These are phyloP conservation scores for Metschnikowia lochheadii DNA, from an alignment of 805 yeast genomes.

Conservation along the genomic window DNA sequence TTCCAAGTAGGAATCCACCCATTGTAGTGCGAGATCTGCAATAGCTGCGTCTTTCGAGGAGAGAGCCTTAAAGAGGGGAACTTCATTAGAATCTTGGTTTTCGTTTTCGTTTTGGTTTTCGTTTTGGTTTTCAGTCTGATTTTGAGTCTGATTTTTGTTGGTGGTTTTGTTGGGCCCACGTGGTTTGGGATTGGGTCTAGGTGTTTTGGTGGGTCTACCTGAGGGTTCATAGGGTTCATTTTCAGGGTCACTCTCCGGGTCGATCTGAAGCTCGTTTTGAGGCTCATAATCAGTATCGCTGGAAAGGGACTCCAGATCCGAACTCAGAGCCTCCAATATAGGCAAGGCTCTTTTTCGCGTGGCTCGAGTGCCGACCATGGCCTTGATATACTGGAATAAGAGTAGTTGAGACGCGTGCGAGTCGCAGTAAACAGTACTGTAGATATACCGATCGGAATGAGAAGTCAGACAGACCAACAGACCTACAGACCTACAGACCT, in stretches of 20 bases:
- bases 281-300: conserved; percentile 1
- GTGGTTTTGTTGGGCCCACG: not conserved
- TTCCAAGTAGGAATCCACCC: conserved; percentile 32
- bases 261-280: not conserved
- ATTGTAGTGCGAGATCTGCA: conserved; percentile 36
- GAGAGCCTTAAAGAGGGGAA: conserved; percentile 27
- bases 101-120: not conserved
- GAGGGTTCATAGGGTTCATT: too few relatives aligned
- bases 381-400: not conserved
- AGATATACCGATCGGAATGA: too few relatives aligned
- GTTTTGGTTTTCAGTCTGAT: not conserved
- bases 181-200: not conserved
- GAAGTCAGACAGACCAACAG: too few relatives aligned
- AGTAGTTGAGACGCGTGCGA: conserved; percentile 3
- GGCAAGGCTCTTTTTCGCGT: conserved; percentile 1
- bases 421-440: not conserved
- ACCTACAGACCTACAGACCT: too few relatives aligned
- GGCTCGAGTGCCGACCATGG: not conserved
- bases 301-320: not conserved
- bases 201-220: not conserved
- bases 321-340: not conserved
- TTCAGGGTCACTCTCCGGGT: too few relatives aligned
- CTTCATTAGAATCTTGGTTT: conserved; percentile 17
- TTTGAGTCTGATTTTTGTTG: not conserved
- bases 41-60: conserved; percentile 28